Evolutionary conservation across 495 filamentous ascomycete species (phyloP), one percentile per base, ranked within the genome.

Genomic region (Podospora anserina): DNA sequence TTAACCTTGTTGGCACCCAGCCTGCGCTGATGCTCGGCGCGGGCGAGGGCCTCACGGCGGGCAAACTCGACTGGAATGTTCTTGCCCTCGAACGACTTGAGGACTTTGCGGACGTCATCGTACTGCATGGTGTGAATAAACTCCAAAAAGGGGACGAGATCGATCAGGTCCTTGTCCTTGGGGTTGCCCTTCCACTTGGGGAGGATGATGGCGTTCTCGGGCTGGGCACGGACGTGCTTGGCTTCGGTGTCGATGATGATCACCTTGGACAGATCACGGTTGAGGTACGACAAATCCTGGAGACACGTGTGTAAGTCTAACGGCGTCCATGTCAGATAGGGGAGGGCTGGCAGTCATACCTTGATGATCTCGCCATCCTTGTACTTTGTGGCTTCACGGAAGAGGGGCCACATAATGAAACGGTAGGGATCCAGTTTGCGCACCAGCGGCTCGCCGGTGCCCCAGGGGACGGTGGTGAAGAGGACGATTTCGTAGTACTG

Each of bases 401-500:
- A 97, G 28, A 99, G 82, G 3, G 93, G 94, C 91, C 91, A 98
- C 82, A 94, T 91, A 78, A 98, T 91, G 79, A 98, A 92, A 61
- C 89, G 92, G 81, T 90, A 97, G n/a, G 94, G 95, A 76, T 98
- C 95, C 54, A 99, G 84, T 80, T 99, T 99, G 61, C 91, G 87
- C 70, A 97, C 89, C 26, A 99, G 84, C 18, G 92, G 92, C 66
- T 96, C 94, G 11, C 88, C 95, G 69, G 90, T 90, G 75, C 87
- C 87, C 71, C 87, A 90, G 4, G 93, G 91, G 18, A 93, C 88
- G 66, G 85, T 92, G 30, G 96, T 97, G 82, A 97, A 99, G 59
- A 99, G 86, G 53, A 97, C 96, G 26, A 99, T 84, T 77, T 99
- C 95, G 78, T 97, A 99, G 83, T 98, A 97, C 77, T 97, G 92